phyloP scores from a whole-genome alignment of 2,329 filamentous ascomycete genomes.

The Fusarium caatingaense region DNA sequence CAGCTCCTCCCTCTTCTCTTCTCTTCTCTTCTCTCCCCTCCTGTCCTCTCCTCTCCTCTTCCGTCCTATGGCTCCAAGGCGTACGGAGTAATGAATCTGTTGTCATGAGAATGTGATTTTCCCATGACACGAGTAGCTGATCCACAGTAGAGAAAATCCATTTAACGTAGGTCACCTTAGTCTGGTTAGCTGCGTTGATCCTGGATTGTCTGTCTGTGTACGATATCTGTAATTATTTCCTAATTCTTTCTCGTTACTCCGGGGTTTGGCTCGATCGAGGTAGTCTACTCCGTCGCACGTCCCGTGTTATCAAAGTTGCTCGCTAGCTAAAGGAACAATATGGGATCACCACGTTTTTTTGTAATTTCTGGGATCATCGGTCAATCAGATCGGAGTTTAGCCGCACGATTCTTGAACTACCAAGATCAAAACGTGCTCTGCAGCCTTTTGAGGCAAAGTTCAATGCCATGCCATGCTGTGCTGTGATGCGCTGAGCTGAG shows the following conservation, averaged over 20 bases:
- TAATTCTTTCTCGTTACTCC: constrained; percentile 20
- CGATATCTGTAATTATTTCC: neutral
- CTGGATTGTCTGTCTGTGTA: constrained; percentile 3
- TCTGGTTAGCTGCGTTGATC: constrained; percentile 6
- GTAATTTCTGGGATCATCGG: constrained; percentile 18
- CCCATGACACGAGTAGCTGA: constrained; percentile 24
- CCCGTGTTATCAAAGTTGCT: constrained; percentile 20
- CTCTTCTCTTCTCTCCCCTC: neutral
- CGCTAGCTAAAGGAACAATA: constrained; percentile 4
- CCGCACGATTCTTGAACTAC: constrained; percentile 7
- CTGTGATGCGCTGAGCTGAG: constrained; percentile 7
- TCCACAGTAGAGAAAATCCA: constrained; percentile 10
- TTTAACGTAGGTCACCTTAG: neutral
- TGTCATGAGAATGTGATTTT: constrained; percentile 12
- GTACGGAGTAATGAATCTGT: constrained; percentile 1
- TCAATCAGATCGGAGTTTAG: constrained; percentile 17
- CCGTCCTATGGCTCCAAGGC: neutral
- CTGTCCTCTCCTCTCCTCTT: neutral
- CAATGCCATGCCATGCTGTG: neutral
- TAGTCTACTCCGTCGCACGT: constrained; percentile 27
- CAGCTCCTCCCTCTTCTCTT: neutral
- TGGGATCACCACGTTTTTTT: constrained; percentile 27
- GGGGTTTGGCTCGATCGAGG: constrained; percentile 25
- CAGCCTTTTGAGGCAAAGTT: constrained; percentile 3
- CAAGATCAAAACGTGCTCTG: constrained; percentile 5